Conservation (phyloP, 2,329 filamentous ascomycete species). For the Diplodia mutila region DNA sequence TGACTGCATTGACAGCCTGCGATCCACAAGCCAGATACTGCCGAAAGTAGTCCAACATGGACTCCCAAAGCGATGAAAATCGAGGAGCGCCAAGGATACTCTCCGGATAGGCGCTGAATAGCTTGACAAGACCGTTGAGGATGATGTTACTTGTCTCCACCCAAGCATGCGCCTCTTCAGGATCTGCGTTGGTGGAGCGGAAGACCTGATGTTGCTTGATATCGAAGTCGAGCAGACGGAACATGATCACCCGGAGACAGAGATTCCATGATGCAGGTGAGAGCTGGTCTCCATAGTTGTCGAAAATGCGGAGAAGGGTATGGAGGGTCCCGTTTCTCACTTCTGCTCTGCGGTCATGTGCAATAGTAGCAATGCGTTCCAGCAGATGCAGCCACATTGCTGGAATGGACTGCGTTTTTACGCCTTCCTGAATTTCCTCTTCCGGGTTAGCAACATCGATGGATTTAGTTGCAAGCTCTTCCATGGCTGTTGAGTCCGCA, state of each 20-base stretch:
- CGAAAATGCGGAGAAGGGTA: constrained; percentile 87
- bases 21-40: constrained; percentile 48
- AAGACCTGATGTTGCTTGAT: constrained; percentile 35
- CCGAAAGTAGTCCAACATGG: constrained; percentile 71
- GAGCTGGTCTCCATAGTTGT: constrained; percentile 83
- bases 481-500: constrained; percentile 46
- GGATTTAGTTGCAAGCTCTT: constrained; percentile 27
- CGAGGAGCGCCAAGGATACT: constrained; percentile 67
- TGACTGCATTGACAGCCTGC: constrained; percentile 47
- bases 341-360: constrained; percentile 72
- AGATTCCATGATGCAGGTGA: constrained; percentile 79
- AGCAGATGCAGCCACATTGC: constrained; percentile 80
- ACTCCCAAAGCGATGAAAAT: constrained; percentile 75
- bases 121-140: constrained; percentile 46
- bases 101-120: constrained; percentile 77
- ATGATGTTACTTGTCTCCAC: constrained; percentile 47
- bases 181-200: constrained; percentile 27
- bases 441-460: constrained; percentile 11
- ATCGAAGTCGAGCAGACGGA: constrained; percentile 74
- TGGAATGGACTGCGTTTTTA: constrained; percentile 56
- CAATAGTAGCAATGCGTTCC: constrained; percentile 70
- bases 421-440: constrained; percentile 12
- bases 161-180: constrained; percentile 37
- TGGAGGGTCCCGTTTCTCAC: constrained; percentile 87
- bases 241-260: constrained; percentile 79